Evolutionary conservation across 148 eudicot species (phyloP), one percentile per base, ranked within the genome.

Genomic region (Chenopodium formosanum): DNA sequence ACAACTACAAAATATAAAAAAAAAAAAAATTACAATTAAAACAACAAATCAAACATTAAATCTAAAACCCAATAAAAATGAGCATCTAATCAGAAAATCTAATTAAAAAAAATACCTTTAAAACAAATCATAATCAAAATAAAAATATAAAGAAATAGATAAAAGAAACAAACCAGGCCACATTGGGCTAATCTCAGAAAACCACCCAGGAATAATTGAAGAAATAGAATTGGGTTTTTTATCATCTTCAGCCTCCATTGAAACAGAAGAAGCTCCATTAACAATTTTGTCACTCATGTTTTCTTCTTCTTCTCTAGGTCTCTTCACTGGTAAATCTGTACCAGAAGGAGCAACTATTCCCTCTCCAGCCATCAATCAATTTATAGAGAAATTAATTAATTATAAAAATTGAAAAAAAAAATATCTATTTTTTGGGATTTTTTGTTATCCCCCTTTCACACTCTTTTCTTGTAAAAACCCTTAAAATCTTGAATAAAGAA

Each of bases 181-280:
- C 97, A 96, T 89, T 62, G 99, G 98, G 88, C 97, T 96, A 75
- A 96, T 92, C 87, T 96, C 99, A 75, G 99, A 96, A 73, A 96
- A 96, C 99, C 99, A 96, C 5, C 99, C 99, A 66, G 99, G 94
- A 63, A 94, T 88, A 62, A 94, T 85, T 64, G 97, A 82, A 31
- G 98, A 89, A 1, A 96, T 80, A 7, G 76, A 81, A 69, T 88
- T 83, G 3, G 81, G 46, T 48, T 69, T 80, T 0, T 74, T 29
- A 4, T 68, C 7, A 56, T 68, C 80, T 12, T 85, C 82, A 70
- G 78, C 83, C 32, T 78, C 87, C 64, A 70, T 71, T 40, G 82
- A 80, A 80, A 77, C 85, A 62, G 34, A 37, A 25, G 83, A 69
- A 29, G n/a, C 78, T 10, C 79, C 80, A 68, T 84, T 74, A 12